phyloP scores from a whole-genome alignment of 495 filamentous ascomycete species.

The Tuber borchii region DNA sequence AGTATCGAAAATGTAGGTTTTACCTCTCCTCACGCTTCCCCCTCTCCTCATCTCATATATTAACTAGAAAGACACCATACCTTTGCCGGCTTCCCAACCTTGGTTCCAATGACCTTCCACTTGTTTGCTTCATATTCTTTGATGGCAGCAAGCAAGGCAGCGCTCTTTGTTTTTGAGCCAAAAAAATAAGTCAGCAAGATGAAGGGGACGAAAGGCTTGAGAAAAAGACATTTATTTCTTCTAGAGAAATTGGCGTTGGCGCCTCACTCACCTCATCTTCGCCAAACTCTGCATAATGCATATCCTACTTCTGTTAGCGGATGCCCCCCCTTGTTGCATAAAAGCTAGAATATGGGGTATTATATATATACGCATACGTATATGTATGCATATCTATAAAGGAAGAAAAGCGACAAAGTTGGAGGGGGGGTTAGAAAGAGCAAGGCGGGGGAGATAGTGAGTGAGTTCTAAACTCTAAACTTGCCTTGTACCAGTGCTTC shows the following conservation, averaged over 20 bases:
- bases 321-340: not conserved
- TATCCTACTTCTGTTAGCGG: conserved; percentile 56
- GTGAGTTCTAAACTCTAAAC: conserved; percentile 30
- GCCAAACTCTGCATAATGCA: conserved; percentile 98
- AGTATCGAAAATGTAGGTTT: conserved; percentile 8
- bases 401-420: not conserved
- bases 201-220: conserved; percentile 9
- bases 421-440: not conserved
- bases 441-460: not conserved
- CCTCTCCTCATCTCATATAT: not conserved
- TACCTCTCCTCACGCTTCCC: not conserved
- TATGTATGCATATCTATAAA: conserved; percentile 9
- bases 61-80: conserved; percentile 46
- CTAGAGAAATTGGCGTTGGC: conserved; percentile 24
- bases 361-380: conserved; percentile 4
- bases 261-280: conserved; percentile 78
- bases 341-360: not conserved
- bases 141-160: conserved; percentile 82
- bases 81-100: conserved; percentile 97
- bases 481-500: conserved; percentile 99
- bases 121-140: conserved; percentile 98
- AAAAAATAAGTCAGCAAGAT: conserved; percentile 32
- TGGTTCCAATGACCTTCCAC: conserved; percentile 93
- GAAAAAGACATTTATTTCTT: conserved; percentile 15
- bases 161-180: conserved; percentile 52